Conservation (phyloP, 176 grass and related monocot species). For the Triticum dicoccoides region DNA sequence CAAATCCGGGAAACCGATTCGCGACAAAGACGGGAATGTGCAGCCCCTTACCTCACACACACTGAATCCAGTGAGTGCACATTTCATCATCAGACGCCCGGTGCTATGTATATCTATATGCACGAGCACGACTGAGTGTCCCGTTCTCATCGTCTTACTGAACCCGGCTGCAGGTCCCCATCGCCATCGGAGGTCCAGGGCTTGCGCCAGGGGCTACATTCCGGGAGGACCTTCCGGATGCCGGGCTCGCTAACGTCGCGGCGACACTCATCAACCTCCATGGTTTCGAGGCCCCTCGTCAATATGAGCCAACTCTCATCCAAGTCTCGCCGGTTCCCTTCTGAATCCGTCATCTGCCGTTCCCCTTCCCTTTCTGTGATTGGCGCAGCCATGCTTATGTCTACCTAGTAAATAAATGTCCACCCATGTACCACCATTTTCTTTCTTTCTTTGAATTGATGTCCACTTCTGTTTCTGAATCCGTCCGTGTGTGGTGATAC, state of each 20-base stretch:
- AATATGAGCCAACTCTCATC: constrained; percentile 67
- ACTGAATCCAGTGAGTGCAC: constrained; percentile 69
- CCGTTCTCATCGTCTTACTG: background rate
- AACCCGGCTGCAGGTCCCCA: constrained; percentile 57
- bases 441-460: background rate
- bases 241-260: constrained; percentile 79
- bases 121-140: background rate
- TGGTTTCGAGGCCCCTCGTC: constrained; percentile 65
- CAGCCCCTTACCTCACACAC: constrained; percentile 93
- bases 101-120: background rate
- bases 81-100: background rate
- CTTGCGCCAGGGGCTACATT: constrained; percentile 57
- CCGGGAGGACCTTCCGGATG: constrained; percentile 44
- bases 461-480: background rate
- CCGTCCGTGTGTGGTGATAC: background rate
- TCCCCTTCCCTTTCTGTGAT: background rate
- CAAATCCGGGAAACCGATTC: constrained; percentile 63
- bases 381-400: background rate
- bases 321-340: constrained; percentile 20
- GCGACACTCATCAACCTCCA: constrained; percentile 85
- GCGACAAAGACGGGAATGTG: constrained; percentile 55
- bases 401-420: background rate
- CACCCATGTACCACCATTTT: background rate
- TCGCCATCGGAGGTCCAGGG: constrained; percentile 85
- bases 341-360: background rate